Evolutionary conservation across 23 red algal genomes (phyloP), one percentile per base, ranked within the genome.

Genomic region (Gracilaria gracilis): DNA sequence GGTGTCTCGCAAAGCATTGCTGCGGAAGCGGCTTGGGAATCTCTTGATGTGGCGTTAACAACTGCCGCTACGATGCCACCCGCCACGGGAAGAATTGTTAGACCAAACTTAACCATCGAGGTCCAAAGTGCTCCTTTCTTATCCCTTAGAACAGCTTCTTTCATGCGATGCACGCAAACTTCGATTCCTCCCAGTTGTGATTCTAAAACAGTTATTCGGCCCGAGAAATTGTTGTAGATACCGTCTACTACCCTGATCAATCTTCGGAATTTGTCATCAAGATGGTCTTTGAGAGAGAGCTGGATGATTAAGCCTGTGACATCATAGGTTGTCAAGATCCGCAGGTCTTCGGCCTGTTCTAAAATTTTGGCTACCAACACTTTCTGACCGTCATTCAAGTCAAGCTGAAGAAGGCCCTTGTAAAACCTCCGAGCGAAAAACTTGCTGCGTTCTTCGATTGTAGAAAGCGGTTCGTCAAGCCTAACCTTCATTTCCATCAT

Each of bases 351-450:
- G 16, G 64, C 64, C 64, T 69, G 64, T 32, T 69, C 64, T 14
- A 69, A 69, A 17, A 69, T 69, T 69, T 37, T 69, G 4, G 31
- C 64, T 32, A 69, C 64, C 64, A 69, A 69, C 16, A 69, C 64
- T 37, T 69, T 69, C 14, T 69, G 64, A 0, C 64, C 64, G 31
- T 69, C 64, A 32, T 69, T 69, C 17, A 69, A 20, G 17, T 69
- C 64, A 32, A 69, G 64, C 16, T 69, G 64, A 69, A 69, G 64
- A 23, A 69, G 31, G 33, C 64, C 64, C 64, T 69, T 69, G 64
- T 69, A 69, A 69, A 69, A 69, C 31, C 64, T 77, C 16, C 72
- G 40, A 24, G 72, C 46, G 72, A 77, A 77, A 46, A 77, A 77
- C 72, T 77, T 77, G 39, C 72, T 77, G 31, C 64, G 64, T 20